Evolutionary conservation across 805 yeast species (phyloP).

Genomic region (Blastobotrys chiropterorum): DNA sequence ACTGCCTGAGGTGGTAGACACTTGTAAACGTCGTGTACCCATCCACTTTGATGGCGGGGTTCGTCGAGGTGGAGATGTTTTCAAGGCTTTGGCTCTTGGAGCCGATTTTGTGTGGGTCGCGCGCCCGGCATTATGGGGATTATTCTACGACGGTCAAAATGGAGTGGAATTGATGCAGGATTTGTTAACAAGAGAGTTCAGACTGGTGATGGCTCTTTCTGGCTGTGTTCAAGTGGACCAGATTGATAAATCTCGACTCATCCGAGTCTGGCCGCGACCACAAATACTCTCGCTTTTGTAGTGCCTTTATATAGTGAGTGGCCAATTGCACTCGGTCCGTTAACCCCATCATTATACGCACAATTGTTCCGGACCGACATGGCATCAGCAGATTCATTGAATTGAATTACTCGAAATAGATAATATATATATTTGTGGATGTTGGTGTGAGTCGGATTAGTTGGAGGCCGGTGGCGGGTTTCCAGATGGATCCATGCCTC

Average conservation of each 20-base stretch:
- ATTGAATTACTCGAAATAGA: background rate
- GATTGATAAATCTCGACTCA: background rate
- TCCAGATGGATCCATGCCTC: background rate
- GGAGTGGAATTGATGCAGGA: constrained; percentile 42
- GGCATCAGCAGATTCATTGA: background rate
- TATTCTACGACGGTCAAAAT: constrained; percentile 60
- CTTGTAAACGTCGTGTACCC: constrained; percentile 40
- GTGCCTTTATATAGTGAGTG: background rate
- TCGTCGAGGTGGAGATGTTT: constrained; percentile 58
- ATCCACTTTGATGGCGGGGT: constrained; percentile 66
- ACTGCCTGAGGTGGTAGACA: constrained; percentile 39
- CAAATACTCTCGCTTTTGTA: background rate
- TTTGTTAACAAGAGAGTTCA: constrained; percentile 22
- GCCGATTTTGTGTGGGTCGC: constrained; percentile 67
- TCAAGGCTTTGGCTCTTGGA: constrained; percentile 63
- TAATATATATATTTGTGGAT: background rate
- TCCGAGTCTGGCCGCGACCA: constrained; percentile 5
- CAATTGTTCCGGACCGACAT: background rate
- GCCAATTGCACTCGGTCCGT: no score
- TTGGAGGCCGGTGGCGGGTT: background rate
- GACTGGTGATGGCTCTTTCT: constrained; percentile 22
- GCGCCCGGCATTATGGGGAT: constrained; percentile 59
- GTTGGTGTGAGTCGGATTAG: background rate
- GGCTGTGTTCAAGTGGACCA: constrained; percentile 9
- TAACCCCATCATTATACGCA: no score